Percentiles rank a stretch among this genome's conserved stretches.
These are phyloP conservation scores for Gonium pectorale DNA, from an alignment of 139 green algal genomes.

Conservation along the genomic window DNA sequence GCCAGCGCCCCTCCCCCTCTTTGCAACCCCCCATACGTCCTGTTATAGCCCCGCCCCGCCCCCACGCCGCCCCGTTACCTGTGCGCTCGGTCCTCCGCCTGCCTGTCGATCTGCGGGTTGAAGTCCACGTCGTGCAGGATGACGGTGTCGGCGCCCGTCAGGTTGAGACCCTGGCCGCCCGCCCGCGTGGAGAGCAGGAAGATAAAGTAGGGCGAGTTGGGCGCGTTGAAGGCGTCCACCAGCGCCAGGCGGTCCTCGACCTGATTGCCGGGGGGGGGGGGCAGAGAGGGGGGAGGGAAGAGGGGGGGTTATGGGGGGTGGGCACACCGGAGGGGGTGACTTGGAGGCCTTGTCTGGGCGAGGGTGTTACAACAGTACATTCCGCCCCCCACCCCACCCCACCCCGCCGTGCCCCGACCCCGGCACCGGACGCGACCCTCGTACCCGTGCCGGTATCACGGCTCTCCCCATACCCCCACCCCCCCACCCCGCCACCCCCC, in stretches of 20 bases:
- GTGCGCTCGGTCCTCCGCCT: constrained; percentile 74
- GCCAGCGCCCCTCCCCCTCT: too few relatives aligned
- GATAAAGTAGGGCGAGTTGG: constrained; percentile 78
- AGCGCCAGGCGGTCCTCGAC: constrained; percentile 85
- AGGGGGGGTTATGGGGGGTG: not conserved
- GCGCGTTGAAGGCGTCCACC: constrained; percentile 86
- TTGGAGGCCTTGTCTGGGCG: too few relatives aligned
- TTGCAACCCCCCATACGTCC: too few relatives aligned
- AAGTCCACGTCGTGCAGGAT: constrained; percentile 96
- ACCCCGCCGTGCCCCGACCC: too few relatives aligned
- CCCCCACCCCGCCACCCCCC: not conserved
- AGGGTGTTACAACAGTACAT: too few relatives aligned
- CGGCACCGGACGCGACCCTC: too few relatives aligned
- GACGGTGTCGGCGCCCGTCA: constrained; percentile 95
- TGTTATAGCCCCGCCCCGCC: too few relatives aligned
- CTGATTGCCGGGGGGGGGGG: too few relatives aligned
- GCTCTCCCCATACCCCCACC: not conserved
- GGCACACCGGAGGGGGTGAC: too few relatives aligned
- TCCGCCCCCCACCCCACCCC: too few relatives aligned
- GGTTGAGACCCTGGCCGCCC: constrained; percentile 93
- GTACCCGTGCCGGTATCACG: too few relatives aligned
- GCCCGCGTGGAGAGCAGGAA: constrained; percentile 96
- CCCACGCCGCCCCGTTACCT: too few relatives aligned
- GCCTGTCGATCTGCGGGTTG: constrained; percentile 85
- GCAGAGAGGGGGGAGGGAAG: not conserved